These are phyloP conservation scores for Pouteria glomerata DNA, from an alignment of 148 eudicot genomes.

Conservation along the genomic window DNA sequence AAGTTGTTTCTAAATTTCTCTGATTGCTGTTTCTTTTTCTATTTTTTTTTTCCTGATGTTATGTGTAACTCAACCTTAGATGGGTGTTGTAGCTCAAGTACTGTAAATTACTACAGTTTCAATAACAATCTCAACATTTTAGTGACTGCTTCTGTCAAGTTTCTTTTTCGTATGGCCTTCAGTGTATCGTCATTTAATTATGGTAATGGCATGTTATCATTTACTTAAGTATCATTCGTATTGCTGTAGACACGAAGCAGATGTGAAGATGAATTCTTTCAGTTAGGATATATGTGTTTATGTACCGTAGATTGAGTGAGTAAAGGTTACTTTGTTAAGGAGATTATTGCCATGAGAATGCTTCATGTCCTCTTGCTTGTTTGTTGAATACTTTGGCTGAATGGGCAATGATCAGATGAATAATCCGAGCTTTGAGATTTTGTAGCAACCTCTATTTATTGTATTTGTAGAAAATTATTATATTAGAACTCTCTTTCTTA, in stretches of 20 bases:
- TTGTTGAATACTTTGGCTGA: too few species aligned
- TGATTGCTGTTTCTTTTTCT: neutral
- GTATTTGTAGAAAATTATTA: too few species aligned
- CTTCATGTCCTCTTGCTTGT: too few species aligned
- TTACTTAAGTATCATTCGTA: neutral
- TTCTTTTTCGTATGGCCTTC: neutral
- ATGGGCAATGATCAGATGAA: too few species aligned
- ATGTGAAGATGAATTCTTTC: neutral
- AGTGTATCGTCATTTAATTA: neutral
- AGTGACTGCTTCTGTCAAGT: neutral
- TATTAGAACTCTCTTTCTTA: too few species aligned
- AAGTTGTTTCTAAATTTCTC: neutral
- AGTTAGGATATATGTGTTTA: neutral
- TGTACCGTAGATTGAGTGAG: too few species aligned
- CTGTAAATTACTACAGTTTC: constrained; percentile 6
- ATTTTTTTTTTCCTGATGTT: neutral
- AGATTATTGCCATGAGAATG: too few species aligned
- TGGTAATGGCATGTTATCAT: neutral
- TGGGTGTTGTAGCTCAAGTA: neutral
- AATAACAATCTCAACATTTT: constrained; percentile 2
- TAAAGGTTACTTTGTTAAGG: too few species aligned
- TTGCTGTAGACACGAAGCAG: neutral
- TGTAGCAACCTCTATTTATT: too few species aligned
- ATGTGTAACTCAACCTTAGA: neutral
- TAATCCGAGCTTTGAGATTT: too few species aligned